Evolutionary conservation across 148 eudicot species (phyloP).

Genomic region (Vaccinium darrowii): DNA sequence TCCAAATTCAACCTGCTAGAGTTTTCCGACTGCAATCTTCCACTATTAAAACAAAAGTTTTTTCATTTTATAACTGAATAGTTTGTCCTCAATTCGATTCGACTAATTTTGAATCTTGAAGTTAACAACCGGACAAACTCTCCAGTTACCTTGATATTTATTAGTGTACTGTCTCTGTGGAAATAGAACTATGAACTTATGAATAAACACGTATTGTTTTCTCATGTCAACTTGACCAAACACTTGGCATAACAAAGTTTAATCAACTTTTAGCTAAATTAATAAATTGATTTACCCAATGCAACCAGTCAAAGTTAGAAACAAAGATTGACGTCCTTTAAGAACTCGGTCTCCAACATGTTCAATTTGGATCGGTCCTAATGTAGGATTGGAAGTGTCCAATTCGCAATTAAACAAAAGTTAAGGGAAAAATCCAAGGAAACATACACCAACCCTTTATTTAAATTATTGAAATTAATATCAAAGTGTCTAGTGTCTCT

Average conservation of each 20-base stretch:
- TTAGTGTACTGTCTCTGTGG: too few species aligned
- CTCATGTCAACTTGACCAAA: too few species aligned
- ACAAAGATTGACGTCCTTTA: background rate
- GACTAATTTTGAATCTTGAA: background rate
- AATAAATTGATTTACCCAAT: background rate
- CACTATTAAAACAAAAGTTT: too few species aligned
- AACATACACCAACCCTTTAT: background rate
- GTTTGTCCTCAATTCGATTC: too few species aligned
- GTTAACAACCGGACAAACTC: too few species aligned
- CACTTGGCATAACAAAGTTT: background rate
- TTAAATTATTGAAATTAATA: background rate
- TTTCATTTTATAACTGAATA: background rate
- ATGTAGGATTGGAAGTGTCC: background rate
- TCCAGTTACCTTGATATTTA: too few species aligned
- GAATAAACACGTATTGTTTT: too few species aligned
- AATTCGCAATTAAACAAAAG: conserved; percentile 1
- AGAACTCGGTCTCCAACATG: background rate
- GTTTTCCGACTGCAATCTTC: background rate
- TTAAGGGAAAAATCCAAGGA: background rate
- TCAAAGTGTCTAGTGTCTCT: background rate
- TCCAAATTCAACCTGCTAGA: background rate
- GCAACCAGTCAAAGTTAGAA: background rate
- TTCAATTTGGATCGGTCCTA: background rate
- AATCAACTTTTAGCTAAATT: background rate
- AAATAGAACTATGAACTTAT: too few species aligned